Evolutionary conservation across 345 rosid genomes (phyloP).

Genomic region (Eucalyptus pauciflora): DNA sequence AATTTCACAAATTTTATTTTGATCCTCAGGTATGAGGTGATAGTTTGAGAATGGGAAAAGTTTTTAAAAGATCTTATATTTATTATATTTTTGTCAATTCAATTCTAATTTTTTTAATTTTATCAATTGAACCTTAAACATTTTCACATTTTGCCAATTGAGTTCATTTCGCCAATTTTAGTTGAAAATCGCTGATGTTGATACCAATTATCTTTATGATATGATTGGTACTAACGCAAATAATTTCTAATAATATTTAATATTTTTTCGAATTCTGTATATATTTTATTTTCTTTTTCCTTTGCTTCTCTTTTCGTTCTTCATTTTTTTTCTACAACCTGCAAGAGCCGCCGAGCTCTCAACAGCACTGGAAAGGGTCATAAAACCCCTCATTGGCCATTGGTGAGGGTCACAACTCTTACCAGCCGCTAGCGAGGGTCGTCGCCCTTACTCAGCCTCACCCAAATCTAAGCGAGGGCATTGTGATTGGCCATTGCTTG

Average conservation of each 20-base stretch:
- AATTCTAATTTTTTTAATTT: too few species aligned
- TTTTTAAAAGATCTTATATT: rapidly evolving
- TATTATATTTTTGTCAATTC: rapidly evolving
- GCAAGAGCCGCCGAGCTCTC: rapidly evolving
- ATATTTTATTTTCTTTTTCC: rapidly evolving
- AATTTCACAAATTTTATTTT: background rate
- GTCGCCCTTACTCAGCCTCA: rapidly evolving
- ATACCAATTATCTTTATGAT: too few species aligned
- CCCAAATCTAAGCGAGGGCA: rapidly evolving
- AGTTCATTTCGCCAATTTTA: rapidly evolving
- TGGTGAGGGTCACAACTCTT: rapidly evolving
- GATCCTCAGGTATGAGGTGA: background rate
- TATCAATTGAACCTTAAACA: rapidly evolving
- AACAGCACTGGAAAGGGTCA: rapidly evolving
- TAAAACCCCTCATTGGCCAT: rapidly evolving
- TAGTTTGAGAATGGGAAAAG: background rate
- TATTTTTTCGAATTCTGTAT: rapidly evolving
- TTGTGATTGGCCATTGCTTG: rapidly evolving
- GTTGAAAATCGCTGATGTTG: rapidly evolving
- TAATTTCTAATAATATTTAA: too few species aligned
- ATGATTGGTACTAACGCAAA: rapidly evolving
- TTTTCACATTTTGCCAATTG: too few species aligned
- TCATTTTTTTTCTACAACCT: rapidly evolving
- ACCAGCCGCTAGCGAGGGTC: rapidly evolving
- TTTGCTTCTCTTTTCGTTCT: rapidly evolving